phyloP scores from a whole-genome alignment of 306 rosid genomes.

The Prunus armeniaca region DNA sequence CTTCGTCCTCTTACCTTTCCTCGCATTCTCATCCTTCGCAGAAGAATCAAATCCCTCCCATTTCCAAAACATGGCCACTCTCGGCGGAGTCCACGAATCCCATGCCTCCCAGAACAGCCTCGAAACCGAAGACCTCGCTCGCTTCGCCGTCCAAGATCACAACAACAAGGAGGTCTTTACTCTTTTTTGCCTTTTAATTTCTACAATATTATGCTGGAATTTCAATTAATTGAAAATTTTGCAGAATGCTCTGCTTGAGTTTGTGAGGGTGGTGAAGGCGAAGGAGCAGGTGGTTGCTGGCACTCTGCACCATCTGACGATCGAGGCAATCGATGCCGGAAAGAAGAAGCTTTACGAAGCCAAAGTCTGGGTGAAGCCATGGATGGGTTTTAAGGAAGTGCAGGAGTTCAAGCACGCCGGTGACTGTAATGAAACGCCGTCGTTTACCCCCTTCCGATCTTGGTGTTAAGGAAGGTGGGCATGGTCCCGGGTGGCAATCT shows the following conservation, averaged over 20 bases:
- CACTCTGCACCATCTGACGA: slow-evolving; percentile 58
- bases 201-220: neutral
- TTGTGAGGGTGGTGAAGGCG: slow-evolving; percentile 74
- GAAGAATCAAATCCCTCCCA: neutral
- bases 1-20: neutral
- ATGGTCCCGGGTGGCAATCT: slow-evolving; percentile 54
- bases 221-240: neutral
- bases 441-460: slow-evolving; percentile 61
- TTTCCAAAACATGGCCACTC: slow-evolving; percentile 33
- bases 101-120: slow-evolving; percentile 42
- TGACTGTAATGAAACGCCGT: slow-evolving; percentile 30
- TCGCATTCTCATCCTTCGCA: neutral
- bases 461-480: slow-evolving; percentile 64
- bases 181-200: neutral
- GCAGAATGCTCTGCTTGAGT: slow-evolving; percentile 61
- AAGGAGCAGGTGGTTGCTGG: slow-evolving; percentile 85
- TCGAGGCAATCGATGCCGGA: slow-evolving; percentile 71
- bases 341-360: slow-evolving; percentile 78
- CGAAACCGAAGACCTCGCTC: slow-evolving; percentile 43
- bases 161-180: slow-evolving; percentile 36
- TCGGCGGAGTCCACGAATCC: slow-evolving; percentile 57
- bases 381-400: slow-evolving; percentile 76
- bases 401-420: slow-evolving; percentile 69
- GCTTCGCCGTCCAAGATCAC: slow-evolving; percentile 51
- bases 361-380: slow-evolving; percentile 87